phyloP scores from a whole-genome alignment of 768 basidiomycete species.

The Porpolomopsis calyptriformis region DNA sequence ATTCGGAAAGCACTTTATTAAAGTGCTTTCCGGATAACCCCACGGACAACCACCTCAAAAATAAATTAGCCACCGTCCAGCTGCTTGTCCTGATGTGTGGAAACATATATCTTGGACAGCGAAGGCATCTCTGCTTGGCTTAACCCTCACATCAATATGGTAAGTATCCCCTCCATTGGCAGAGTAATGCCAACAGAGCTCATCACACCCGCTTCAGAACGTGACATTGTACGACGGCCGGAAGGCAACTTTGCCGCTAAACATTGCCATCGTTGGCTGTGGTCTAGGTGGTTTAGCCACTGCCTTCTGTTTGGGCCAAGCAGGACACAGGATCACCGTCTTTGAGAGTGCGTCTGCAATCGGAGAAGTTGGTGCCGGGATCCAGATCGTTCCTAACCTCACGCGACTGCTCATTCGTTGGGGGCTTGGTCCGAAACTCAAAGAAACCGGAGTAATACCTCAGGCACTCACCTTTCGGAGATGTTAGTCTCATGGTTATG shows the following conservation, averaged over 20 bases:
- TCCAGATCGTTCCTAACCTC: slow-evolving; percentile 35
- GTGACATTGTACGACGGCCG: slow-evolving; percentile 1
- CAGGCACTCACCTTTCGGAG: slow-evolving; percentile 29
- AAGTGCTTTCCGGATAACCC: no score
- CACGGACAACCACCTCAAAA: no score
- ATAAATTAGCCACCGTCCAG: no score
- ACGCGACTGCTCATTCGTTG: slow-evolving; percentile 38
- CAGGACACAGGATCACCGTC: slow-evolving; percentile 39
- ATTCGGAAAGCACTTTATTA: no score
- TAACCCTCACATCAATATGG: no score
- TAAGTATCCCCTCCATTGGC: neutral
- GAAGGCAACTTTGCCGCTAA: slow-evolving; percentile 6
- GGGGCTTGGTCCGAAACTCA: slow-evolving; percentile 36
- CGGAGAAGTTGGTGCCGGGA: slow-evolving; percentile 42
- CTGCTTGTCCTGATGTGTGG: no score
- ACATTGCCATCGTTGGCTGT: slow-evolving; percentile 37
- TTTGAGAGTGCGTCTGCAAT: slow-evolving; percentile 31
- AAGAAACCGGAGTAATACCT: slow-evolving; percentile 28
- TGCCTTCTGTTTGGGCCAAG: slow-evolving; percentile 33
- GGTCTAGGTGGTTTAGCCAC: slow-evolving; percentile 41
- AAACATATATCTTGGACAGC: no score
- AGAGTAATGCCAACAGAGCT: neutral
- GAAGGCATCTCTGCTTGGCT: no score
- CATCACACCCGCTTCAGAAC: neutral
- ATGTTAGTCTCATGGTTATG: slow-evolving; percentile 21